These are phyloP conservation scores for Chlorencoelia australis DNA, from an alignment of 2,329 filamentous ascomycete genomes.

Conservation along the genomic window DNA sequence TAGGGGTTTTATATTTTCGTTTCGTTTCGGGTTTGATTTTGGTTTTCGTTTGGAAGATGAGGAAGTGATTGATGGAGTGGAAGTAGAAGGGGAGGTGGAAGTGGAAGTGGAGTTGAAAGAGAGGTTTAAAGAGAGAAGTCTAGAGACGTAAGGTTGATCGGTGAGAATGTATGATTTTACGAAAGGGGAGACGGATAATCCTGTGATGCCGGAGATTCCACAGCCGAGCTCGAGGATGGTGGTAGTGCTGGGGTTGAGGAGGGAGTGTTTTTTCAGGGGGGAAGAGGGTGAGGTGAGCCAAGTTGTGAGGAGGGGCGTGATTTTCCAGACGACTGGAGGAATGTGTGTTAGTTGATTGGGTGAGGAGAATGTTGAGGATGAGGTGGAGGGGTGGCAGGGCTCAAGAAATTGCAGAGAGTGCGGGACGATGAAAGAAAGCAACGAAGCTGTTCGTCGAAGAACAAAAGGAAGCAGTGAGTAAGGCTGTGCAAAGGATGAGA, in stretches of 20 bases:
- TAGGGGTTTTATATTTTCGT: conserved; percentile 2
- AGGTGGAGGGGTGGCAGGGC: background rate
- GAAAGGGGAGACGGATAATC: conserved; percentile 52
- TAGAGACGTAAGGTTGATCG: conserved; percentile 78
- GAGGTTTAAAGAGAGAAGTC: conserved; percentile 68
- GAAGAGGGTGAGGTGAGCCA: conserved; percentile 65
- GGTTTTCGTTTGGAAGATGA: background rate
- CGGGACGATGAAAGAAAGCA: too few relatives aligned
- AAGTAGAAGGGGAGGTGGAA: conserved; percentile 6
- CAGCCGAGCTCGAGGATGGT: conserved; percentile 72
- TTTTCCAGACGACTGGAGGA: conserved; percentile 80
- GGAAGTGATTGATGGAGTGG: conserved; percentile 7
- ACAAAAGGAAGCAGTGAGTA: background rate
- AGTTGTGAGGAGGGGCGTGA: conserved; percentile 70
- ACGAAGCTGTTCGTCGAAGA: background rate
- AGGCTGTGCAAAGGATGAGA: background rate
- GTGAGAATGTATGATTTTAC: conserved; percentile 64
- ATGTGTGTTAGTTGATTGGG: background rate
- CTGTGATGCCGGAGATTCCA: conserved; percentile 74
- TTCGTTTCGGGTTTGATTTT: background rate
- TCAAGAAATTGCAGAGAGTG: too few relatives aligned
- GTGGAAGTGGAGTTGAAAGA: conserved; percentile 36
- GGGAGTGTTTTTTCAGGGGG: conserved; percentile 49
- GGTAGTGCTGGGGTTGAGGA: background rate
- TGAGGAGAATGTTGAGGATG: conserved; percentile 7